These are phyloP conservation scores for Candida glucosophila DNA, from an alignment of 1,139 yeast genomes.

Conservation along the genomic window DNA sequence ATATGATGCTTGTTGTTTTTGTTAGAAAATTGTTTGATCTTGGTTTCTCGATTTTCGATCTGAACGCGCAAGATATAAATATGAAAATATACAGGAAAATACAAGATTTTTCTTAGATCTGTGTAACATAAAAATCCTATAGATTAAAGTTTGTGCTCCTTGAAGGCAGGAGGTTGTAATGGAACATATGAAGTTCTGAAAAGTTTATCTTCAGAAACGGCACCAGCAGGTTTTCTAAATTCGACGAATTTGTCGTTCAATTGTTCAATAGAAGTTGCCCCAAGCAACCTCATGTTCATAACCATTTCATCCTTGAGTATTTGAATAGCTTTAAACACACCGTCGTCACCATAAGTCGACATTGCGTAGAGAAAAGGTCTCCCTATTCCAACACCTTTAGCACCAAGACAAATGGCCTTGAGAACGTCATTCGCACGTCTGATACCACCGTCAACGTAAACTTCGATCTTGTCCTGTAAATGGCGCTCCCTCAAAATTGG, in stretches of 20 bases:
- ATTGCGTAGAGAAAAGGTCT: constrained; percentile 67
- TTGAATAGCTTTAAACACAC: constrained; percentile 72
- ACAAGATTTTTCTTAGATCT: background rate
- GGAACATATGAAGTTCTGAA: constrained; percentile 32
- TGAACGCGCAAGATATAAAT: constrained; percentile 1
- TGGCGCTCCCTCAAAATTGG: constrained; percentile 43
- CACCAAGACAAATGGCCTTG: constrained; percentile 62
- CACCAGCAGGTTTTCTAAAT: constrained; percentile 11
- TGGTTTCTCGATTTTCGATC: no score
- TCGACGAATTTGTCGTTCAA: constrained; percentile 42
- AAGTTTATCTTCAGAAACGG: constrained; percentile 28
- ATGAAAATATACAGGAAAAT: background rate
- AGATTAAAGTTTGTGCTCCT: constrained; percentile 9
- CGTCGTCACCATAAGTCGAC: constrained; percentile 67
- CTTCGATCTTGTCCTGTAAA: constrained; percentile 39
- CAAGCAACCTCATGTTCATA: constrained; percentile 84
- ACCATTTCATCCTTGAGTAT: constrained; percentile 71
- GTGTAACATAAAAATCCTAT: background rate
- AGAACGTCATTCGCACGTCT: constrained; percentile 62
- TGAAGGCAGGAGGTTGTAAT: constrained; percentile 25
- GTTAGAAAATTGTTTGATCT: no score
- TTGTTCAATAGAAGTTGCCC: constrained; percentile 60
- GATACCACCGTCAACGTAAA: constrained; percentile 59
- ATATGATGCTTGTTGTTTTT: no score
- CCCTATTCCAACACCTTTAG: constrained; percentile 67